phyloP scores from a whole-genome alignment of 1,284 basidiomycete species.

The Ustilago curta region DNA sequence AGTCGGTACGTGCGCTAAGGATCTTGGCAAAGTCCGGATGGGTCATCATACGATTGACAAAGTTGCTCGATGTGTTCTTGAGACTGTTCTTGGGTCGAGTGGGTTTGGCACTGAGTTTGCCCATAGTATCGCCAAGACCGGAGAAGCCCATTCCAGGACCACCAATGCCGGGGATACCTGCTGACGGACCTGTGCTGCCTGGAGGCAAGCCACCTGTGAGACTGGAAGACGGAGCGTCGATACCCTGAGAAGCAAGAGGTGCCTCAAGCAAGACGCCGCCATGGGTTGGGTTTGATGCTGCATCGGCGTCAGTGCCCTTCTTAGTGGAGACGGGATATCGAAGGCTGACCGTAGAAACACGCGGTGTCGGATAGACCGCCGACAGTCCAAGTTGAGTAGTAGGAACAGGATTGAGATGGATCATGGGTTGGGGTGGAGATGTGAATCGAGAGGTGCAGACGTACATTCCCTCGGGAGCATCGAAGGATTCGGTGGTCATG shows the following conservation, averaged over 20 bases:
- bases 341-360: slow-evolving; percentile 45
- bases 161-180: slow-evolving; percentile 49
- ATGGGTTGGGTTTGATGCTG: slow-evolving; percentile 11
- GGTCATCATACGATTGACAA: slow-evolving; percentile 85
- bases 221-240: slow-evolving; percentile 52
- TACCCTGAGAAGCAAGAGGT: slow-evolving; percentile 56
- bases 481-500: slow-evolving; percentile 52
- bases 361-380: slow-evolving; percentile 43
- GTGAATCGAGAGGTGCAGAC: slow-evolving; percentile 49
- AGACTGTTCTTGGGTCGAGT: slow-evolving; percentile 86
- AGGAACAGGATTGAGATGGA: slow-evolving; percentile 41
- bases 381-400: slow-evolving; percentile 30
- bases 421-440: slow-evolving; percentile 42
- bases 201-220: slow-evolving; percentile 52
- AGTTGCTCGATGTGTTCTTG: slow-evolving; percentile 86
- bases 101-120: slow-evolving; percentile 43
- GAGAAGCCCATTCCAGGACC: slow-evolving; percentile 48
- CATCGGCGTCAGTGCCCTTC: slow-evolving; percentile 30
- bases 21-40: slow-evolving; percentile 80
- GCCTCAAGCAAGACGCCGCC: slow-evolving; percentile 42
- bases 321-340: slow-evolving; percentile 30
- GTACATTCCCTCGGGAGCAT: slow-evolving; percentile 59
- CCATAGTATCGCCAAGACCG: slow-evolving; percentile 49
- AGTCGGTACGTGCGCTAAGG: slow-evolving; percentile 77
- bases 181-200: slow-evolving; percentile 36